phyloP scores from a whole-genome alignment of 495 filamentous ascomycete species.

The Penicillium arizonense region DNA sequence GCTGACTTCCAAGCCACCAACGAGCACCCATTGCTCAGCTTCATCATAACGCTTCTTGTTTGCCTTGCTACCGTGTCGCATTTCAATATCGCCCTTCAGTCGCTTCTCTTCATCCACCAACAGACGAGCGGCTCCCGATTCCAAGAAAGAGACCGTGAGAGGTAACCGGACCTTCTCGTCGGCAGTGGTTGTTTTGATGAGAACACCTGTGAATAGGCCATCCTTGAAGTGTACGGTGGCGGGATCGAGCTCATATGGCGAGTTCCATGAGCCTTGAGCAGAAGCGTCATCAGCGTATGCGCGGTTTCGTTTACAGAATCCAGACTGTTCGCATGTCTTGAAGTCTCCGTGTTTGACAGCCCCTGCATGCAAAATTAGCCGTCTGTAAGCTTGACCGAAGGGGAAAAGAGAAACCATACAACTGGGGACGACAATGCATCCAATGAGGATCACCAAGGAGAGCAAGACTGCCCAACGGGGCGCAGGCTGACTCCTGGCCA shows the following conservation, averaged over 20 bases:
- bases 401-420: slow-evolving; percentile 22
- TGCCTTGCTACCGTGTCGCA: slow-evolving; percentile 79
- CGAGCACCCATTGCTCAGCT: slow-evolving; percentile 79
- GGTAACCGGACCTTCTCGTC: slow-evolving; percentile 72
- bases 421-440: slow-evolving; percentile 39
- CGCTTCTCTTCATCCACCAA: slow-evolving; percentile 87
- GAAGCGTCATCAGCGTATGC: slow-evolving; percentile 77
- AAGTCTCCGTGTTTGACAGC: slow-evolving; percentile 93
- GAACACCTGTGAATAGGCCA: slow-evolving; percentile 72
- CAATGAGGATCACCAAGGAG: slow-evolving; percentile 36
- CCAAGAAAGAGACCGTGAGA: slow-evolving; percentile 79
- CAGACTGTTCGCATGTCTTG: slow-evolving; percentile 91
- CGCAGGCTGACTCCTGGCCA: slow-evolving; percentile 46
- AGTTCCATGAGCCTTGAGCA: slow-evolving; percentile 64
- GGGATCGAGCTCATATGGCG: slow-evolving; percentile 76
- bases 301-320: slow-evolving; percentile 94
- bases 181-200: slow-evolving; percentile 71
- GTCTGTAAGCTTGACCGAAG: neutral
- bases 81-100: slow-evolving; percentile 81
- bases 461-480: slow-evolving; percentile 58
- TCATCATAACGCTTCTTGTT: slow-evolving; percentile 95
- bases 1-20: slow-evolving; percentile 72
- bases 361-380: slow-evolving; percentile 43
- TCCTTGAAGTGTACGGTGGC: slow-evolving; percentile 72
- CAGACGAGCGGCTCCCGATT: slow-evolving; percentile 84